Conservation (phyloP, 306 rosid genomes). For the Dalbergia cochinchinensis region DNA sequence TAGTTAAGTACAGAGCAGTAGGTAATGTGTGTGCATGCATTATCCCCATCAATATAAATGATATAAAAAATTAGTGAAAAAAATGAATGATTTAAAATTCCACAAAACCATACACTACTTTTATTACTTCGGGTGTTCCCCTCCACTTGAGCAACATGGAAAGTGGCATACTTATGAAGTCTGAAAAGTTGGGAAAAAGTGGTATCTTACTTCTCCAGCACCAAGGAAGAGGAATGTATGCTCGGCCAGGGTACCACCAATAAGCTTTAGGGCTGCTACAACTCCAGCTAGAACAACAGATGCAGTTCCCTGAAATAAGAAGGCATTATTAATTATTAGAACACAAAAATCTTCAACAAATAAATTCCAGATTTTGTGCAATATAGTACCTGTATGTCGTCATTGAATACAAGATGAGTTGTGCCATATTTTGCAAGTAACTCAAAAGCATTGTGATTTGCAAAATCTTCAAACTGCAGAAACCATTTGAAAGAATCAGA, state of each 20-base stretch:
- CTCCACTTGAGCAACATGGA: constrained; percentile 1
- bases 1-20: neutral
- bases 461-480: constrained; percentile 95
- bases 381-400: constrained; percentile 83
- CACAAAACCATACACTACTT: neutral
- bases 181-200: neutral
- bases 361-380: neutral
- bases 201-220: constrained; percentile 78
- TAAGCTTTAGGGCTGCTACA: constrained; percentile 83
- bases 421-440: constrained; percentile 84
- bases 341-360: constrained; percentile 22
- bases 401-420: constrained; percentile 93
- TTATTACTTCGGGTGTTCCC: neutral
- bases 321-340: constrained; percentile 15
- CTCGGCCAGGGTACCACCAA: constrained; percentile 79
- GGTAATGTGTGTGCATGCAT: constrained; percentile 11
- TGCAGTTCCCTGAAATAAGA: constrained; percentile 84
- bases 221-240: constrained; percentile 95
- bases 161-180: constrained; percentile 12
- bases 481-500: constrained; percentile 46
- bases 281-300: constrained; percentile 94
- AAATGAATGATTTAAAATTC: neutral
- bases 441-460: constrained; percentile 99
- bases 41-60: neutral
- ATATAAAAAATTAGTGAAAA: neutral